phyloP scores from a whole-genome alignment of 345 rosid species.

The Firmiana major region DNA sequence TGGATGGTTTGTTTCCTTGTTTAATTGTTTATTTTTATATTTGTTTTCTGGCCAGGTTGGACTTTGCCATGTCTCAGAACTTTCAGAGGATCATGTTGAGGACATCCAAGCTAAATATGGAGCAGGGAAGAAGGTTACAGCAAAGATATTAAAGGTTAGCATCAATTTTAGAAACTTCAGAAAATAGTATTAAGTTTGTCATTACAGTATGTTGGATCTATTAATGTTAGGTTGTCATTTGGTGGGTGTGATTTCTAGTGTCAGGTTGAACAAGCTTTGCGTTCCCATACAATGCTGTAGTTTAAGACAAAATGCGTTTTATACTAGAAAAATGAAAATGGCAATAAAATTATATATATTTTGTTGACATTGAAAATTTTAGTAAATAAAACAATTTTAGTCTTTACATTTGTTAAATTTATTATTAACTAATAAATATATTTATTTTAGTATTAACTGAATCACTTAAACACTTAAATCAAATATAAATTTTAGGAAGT shows the following conservation, averaged over 20 bases:
- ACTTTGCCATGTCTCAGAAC: slow-evolving; percentile 79
- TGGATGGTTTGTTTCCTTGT: background rate
- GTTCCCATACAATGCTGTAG: too few species aligned
- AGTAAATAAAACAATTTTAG: background rate
- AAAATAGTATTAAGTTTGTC: background rate
- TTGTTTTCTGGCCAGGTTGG: slow-evolving; percentile 61
- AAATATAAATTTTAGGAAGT: background rate
- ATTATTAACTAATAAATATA: background rate
- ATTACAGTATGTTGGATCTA: background rate
- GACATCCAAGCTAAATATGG: slow-evolving; percentile 50
- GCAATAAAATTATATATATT: too few species aligned
- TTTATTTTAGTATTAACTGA: background rate
- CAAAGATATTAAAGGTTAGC: slow-evolving; percentile 78
- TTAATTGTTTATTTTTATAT: background rate
- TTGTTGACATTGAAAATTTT: too few species aligned
- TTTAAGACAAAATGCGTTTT: too few species aligned
- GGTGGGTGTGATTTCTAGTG: background rate
- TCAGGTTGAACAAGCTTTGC: background rate
- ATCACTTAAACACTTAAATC: background rate
- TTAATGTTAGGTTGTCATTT: background rate
- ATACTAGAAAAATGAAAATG: too few species aligned
- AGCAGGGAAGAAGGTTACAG: slow-evolving; percentile 76
- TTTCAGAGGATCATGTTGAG: slow-evolving; percentile 59
- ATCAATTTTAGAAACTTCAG: background rate
- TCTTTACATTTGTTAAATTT: background rate